These are phyloP conservation scores for Phytopythium oedochilum DNA, from an alignment of 352 stramenopile genomes.

Conservation along the genomic window DNA sequence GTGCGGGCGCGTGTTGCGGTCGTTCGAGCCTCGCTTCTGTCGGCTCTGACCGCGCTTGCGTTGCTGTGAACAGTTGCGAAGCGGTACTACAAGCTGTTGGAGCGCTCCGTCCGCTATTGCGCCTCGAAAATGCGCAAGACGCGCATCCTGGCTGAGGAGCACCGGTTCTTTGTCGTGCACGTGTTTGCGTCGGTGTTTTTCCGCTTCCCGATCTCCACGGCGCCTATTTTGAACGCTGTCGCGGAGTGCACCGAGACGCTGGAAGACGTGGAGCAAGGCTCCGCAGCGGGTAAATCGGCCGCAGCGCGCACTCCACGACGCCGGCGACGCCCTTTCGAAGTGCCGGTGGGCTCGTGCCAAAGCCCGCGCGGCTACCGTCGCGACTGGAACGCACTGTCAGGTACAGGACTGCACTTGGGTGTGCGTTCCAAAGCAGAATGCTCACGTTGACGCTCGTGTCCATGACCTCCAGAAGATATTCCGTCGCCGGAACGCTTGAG, in stretches of 20 bases:
- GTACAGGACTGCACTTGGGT: conserved; percentile 8
- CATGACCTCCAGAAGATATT: conserved; percentile 16
- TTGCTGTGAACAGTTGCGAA: conserved; percentile 29
- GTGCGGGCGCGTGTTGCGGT: conserved; percentile 9
- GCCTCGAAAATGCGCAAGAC: conserved; percentile 59
- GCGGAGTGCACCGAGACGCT: conserved; percentile 53
- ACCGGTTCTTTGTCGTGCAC: conserved; percentile 69
- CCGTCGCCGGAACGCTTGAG: conserved; percentile 32
- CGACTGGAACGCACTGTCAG: conserved; percentile 60
- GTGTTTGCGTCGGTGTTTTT: conserved; percentile 66
- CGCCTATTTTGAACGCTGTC: conserved; percentile 45
- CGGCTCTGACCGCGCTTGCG: background rate
- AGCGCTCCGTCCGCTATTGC: conserved; percentile 53
- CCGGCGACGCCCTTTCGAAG: background rate
- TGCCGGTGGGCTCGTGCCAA: conserved; percentile 25
- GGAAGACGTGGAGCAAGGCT: conserved; percentile 12
- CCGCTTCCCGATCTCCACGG: conserved; percentile 47
- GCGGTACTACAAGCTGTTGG: conserved; percentile 56
- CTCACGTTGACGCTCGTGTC: background rate
- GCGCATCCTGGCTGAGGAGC: conserved; percentile 63
- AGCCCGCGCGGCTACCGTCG: conserved; percentile 46
- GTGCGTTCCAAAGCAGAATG: background rate
- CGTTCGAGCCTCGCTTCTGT: background rate
- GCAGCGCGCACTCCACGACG: background rate
- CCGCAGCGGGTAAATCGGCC: background rate